Conservation (phyloP, 345 rosid genomes). For the Chamaenerion angustifolium region DNA sequence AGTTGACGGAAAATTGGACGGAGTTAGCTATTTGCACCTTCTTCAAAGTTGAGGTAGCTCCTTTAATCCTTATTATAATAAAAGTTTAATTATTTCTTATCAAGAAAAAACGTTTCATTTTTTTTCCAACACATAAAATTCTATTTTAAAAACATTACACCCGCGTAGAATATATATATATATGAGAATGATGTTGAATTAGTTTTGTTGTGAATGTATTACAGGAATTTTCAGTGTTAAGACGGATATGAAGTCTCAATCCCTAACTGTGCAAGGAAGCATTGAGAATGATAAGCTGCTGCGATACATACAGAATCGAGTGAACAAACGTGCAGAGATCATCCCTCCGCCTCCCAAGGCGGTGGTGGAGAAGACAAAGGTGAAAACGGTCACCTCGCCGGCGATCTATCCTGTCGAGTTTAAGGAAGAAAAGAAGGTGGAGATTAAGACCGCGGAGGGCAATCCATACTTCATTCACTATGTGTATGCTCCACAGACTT, state of each 20-base stretch:
- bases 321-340: conserved; percentile 62
- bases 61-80: too few species aligned
- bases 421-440: conserved; percentile 29
- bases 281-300: conserved; percentile 43
- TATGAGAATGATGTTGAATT: neutral
- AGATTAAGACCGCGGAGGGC: conserved; percentile 31
- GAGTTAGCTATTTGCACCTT: too few species aligned
- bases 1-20: too few species aligned
- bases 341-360: conserved; percentile 29
- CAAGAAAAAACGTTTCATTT: too few species aligned
- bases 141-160: too few species aligned
- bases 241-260: conserved; percentile 54
- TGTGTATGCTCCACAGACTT: conserved; percentile 67
- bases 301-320: conserved; percentile 33
- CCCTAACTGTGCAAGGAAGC: conserved; percentile 51
- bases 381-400: conserved; percentile 8
- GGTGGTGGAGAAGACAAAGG: conserved; percentile 9
- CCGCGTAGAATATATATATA: too few species aligned
- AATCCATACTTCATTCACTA: conserved; percentile 64
- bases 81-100: too few species aligned
- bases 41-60: too few species aligned
- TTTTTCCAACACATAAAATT: too few species aligned
- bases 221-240: conserved; percentile 53
- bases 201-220: neutral
- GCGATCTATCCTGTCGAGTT: conserved; percentile 11